Base-by-base conservation (phyloP, 2,329 filamentous ascomycete species). In the Catunica adiposa region DNA sequence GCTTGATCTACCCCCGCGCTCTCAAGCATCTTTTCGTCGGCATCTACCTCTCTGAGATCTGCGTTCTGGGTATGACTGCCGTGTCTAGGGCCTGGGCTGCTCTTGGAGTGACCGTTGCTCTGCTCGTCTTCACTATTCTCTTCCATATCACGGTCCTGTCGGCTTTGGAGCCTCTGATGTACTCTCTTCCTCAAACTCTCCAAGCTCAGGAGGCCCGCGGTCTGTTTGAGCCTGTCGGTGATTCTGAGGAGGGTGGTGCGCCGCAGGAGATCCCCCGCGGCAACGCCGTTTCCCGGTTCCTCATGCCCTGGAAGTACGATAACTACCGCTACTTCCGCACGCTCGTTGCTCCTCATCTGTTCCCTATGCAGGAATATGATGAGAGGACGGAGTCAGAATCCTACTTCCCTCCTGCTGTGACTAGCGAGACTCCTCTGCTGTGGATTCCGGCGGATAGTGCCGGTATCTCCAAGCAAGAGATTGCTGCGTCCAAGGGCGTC, bases 11-110 rank as follows among this genome's bases (percentile, higher is more conserved):
- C 65, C 84, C 88, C 1, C 84, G 87, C 23, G 89, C 87, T 3
- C 75, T 97, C 46, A 87, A 95, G 71, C 89, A 97, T 59, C 77
- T 92, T 31, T 79, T 90, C 46, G 79, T 82, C 1, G 88, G 89
- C 54, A 74, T 92, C 51, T 95, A 95, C 67, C 71, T 95, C 14
- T 79, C 83, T 0, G 82, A 90, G 62, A 69, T 89, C 56, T 89
- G 85, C 66, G 71, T 95, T 62, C 79, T 94, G 60, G 88, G 88
- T 54, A 76, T 95, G 38, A 92, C 94, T 64, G 79, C 78, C 46
- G 79, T 90, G 56, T 78, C 78, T 70, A 69, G 72, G 54, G 77
- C 79, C 1, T 64, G 82, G 11, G 85, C 84, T 1, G 88, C 87
- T 1, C 69, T 90, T 58, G 72, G 87, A 29, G 70, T 94, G 38